Conservation (phyloP, 2,329 filamentous ascomycete species). For the Pseudonectria buxi region DNA sequence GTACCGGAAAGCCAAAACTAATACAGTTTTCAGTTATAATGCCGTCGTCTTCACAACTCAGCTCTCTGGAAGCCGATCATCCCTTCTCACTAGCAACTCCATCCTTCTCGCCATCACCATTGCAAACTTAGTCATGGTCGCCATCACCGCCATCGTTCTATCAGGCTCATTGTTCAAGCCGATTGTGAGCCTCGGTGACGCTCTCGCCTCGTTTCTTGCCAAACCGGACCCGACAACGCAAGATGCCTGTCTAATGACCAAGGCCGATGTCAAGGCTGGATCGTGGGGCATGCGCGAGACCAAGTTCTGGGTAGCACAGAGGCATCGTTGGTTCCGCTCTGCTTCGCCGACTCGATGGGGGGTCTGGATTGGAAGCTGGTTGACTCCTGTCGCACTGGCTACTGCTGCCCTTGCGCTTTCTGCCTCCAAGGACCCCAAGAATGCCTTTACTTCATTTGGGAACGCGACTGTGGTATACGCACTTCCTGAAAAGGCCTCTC, state of each 20-base stretch:
- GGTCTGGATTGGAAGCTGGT: slow-evolving; percentile 33
- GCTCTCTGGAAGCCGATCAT: neutral
- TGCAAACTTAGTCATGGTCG: slow-evolving; percentile 35
- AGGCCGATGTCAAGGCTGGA: slow-evolving; percentile 36
- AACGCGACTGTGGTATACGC: slow-evolving; percentile 30
- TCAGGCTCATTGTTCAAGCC: slow-evolving; percentile 31
- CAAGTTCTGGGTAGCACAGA: slow-evolving; percentile 34
- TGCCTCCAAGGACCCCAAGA: slow-evolving; percentile 21
- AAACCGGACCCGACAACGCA: slow-evolving; percentile 38
- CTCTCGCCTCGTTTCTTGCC: slow-evolving; percentile 42
- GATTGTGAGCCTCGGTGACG: slow-evolving; percentile 44
- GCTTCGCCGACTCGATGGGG: slow-evolving; percentile 38
- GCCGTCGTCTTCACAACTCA: slow-evolving; percentile 40
- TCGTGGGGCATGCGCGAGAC: slow-evolving; percentile 37
- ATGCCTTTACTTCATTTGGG: slow-evolving; percentile 33
- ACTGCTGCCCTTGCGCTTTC: slow-evolving; percentile 33
- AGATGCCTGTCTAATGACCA: slow-evolving; percentile 40
- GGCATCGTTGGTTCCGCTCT: slow-evolving; percentile 40
- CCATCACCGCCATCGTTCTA: slow-evolving; percentile 33
- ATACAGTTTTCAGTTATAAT: slow-evolving; percentile 38
- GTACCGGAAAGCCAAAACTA: no score
- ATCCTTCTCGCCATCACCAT: slow-evolving; percentile 31
- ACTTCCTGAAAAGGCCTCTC: slow-evolving; percentile 18
- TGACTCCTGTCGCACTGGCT: slow-evolving; percentile 29
- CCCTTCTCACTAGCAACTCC: slow-evolving; percentile 35